Conservation (phyloP, 148 eudicot genomes). For the Rhododendron mucronatum region DNA sequence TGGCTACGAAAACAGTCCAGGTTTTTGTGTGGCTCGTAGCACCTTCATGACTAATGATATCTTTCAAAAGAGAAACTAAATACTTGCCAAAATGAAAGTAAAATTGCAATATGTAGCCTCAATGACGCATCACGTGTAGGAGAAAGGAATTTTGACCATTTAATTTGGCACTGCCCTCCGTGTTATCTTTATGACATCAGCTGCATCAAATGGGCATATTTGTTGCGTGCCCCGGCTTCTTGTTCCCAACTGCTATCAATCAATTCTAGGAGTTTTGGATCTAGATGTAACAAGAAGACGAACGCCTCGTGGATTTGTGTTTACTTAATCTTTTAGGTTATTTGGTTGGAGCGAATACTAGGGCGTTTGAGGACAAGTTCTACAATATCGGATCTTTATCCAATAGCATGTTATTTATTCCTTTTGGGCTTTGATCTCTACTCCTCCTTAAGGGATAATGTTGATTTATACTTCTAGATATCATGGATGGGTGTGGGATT, state of each 20-base stretch:
- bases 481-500: not conserved
- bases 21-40: not conserved
- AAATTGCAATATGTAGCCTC: not conserved
- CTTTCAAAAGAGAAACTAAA: not conserved
- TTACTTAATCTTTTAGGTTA: not conserved
- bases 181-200: not conserved
- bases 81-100: not conserved
- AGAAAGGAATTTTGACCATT: not conserved
- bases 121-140: not conserved
- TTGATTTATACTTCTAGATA: not conserved
- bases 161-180: not conserved
- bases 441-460: not conserved
- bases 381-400: not conserved
- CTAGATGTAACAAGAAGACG: not conserved
- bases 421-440: not conserved
- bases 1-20: not conserved
- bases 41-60: not conserved
- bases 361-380: not conserved
- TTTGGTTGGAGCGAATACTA: not conserved
- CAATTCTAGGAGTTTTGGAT: not conserved
- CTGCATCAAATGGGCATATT: not conserved
- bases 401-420: not conserved
- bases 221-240: not conserved
- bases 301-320: not conserved
- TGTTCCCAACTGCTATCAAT: not conserved